Evolutionary conservation across 352 stramenopile species (phyloP).

Genomic region (Vaucheria bursata): DNA sequence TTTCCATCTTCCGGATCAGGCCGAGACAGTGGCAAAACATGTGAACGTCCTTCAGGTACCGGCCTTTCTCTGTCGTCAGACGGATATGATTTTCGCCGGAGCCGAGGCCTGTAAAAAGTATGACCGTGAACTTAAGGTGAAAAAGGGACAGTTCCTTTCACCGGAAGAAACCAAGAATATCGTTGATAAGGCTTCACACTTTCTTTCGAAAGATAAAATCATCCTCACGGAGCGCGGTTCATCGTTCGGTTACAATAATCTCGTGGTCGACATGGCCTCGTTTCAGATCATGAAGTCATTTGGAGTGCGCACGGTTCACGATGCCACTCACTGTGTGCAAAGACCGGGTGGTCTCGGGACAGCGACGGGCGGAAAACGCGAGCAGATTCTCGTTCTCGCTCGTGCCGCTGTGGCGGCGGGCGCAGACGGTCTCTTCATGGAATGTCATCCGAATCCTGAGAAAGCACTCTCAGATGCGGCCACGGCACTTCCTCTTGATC

Average conservation of each 20-base stretch:
- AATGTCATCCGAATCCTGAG: not conserved
- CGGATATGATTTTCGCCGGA: not conserved
- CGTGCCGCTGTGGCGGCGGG: not conserved
- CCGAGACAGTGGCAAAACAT: not conserved
- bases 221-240: not conserved
- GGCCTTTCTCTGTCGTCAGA: not conserved
- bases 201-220: not conserved
- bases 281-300: constrained; percentile 7
- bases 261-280: not conserved
- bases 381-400: not conserved
- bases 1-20: not conserved
- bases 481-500: not conserved
- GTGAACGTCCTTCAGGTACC: not conserved
- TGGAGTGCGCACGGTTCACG: not conserved
- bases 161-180: constrained; percentile 1
- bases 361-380: not conserved
- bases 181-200: not conserved
- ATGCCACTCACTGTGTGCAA: constrained; percentile 1
- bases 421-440: not conserved
- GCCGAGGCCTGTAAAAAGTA: not conserved
- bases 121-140: not conserved
- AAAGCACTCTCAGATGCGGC: not conserved
- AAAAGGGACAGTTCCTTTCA: constrained; percentile 1
- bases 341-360: not conserved
- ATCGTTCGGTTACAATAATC: not conserved